These are phyloP conservation scores for Curvularia eragrostidis DNA, from an alignment of 2,329 filamentous ascomycete species.

Conservation along the genomic window DNA sequence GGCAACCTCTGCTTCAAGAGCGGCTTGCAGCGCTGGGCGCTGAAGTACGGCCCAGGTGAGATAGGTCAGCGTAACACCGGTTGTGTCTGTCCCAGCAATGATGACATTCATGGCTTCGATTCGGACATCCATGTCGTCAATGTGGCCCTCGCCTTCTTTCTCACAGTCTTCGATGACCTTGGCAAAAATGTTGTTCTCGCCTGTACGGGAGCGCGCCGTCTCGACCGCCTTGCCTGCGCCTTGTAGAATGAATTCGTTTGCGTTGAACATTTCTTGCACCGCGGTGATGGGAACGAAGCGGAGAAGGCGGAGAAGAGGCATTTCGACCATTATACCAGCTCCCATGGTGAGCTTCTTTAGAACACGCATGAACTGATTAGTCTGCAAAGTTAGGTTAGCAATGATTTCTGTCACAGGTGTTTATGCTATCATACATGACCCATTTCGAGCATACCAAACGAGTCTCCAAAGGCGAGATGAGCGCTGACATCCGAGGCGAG, in stretches of 20 bases:
- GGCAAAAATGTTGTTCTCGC: slow-evolving; percentile 43
- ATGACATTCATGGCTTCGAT: slow-evolving; percentile 46
- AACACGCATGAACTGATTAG: slow-evolving; percentile 47
- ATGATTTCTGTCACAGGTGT: background rate
- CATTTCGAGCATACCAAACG: slow-evolving; percentile 49
- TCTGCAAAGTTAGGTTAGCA: slow-evolving; percentile 10
- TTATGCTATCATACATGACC: slow-evolving; percentile 39
- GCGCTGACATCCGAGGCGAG: slow-evolving; percentile 50
- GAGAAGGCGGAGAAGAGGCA: slow-evolving; percentile 46
- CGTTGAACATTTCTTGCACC: slow-evolving; percentile 46
- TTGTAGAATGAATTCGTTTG: slow-evolving; percentile 41
- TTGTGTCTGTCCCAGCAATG: slow-evolving; percentile 47
- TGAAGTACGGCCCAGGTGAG: slow-evolving; percentile 45
- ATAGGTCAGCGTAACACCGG: slow-evolving; percentile 44
- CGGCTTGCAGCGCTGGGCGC: slow-evolving; percentile 26
- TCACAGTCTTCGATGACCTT: slow-evolving; percentile 43
- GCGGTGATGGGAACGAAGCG: slow-evolving; percentile 39
- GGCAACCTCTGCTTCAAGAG: slow-evolving; percentile 34
- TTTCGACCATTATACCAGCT: slow-evolving; percentile 47
- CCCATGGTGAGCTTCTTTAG: slow-evolving; percentile 47
- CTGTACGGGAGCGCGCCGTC: slow-evolving; percentile 38
- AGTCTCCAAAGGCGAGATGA: slow-evolving; percentile 50
- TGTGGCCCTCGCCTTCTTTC: slow-evolving; percentile 37
- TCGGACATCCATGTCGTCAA: slow-evolving; percentile 43
- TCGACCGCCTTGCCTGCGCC: slow-evolving; percentile 42